These are phyloP conservation scores for Pythium insidiosum DNA, from an alignment of 352 stramenopile genomes.

Conservation along the genomic window DNA sequence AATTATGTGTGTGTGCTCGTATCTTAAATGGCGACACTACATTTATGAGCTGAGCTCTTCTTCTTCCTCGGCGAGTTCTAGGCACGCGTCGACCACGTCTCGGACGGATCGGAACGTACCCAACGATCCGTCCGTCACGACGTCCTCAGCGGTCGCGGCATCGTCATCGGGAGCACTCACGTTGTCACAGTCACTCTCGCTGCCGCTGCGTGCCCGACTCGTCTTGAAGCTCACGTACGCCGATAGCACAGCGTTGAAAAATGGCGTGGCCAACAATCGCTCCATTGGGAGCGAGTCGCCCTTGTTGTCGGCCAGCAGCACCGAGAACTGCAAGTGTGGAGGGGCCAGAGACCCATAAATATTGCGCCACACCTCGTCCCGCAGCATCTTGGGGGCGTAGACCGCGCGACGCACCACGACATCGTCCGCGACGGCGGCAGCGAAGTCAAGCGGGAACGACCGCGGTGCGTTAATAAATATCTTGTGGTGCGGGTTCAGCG, in stretches of 20 bases:
- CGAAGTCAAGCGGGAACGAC: conserved; percentile 52
- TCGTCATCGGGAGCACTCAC: no score
- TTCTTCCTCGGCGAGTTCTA: conserved; percentile 55
- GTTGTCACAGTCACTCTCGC: conserved; percentile 15
- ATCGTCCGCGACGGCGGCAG: conserved; percentile 28
- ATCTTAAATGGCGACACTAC: no score
- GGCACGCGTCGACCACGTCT: conserved; percentile 43
- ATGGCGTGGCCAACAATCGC: conserved; percentile 40
- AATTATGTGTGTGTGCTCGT: no score
- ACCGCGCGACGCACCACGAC: conserved; percentile 34
- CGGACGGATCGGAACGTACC: conserved; percentile 21
- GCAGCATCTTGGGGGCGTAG: conserved; percentile 69
- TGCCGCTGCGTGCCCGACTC: conserved; percentile 12
- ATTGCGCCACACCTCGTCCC: conserved; percentile 53
- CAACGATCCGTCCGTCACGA: not conserved
- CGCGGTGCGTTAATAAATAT: conserved; percentile 80
- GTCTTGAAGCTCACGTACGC: conserved; percentile 56
- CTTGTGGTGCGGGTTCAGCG: conserved; percentile 66
- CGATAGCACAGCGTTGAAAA: conserved; percentile 57
- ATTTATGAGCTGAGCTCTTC: conserved; percentile 28
- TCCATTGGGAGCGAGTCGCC: conserved; percentile 60
- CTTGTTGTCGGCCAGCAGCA: conserved; percentile 51
- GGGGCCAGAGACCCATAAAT: conserved; percentile 65
- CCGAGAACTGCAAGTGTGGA: conserved; percentile 38
- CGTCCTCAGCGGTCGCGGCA: no score